These are phyloP conservation scores for Mycena citricolor DNA, from an alignment of 1,284 basidiomycete species.

Conservation along the genomic window DNA sequence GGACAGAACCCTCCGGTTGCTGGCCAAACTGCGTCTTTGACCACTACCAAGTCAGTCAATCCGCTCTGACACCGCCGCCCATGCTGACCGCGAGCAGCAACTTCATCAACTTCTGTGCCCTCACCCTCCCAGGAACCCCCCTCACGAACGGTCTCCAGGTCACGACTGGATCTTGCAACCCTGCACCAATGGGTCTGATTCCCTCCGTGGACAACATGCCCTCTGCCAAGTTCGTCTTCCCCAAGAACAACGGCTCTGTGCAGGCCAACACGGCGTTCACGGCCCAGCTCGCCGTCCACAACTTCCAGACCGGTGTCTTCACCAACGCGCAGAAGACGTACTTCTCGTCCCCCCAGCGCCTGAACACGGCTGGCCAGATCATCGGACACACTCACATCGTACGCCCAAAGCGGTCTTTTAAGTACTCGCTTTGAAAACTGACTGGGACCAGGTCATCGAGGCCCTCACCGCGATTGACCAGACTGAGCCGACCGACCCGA, in stretches of 20 bases:
- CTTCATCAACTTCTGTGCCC: conserved; percentile 53
- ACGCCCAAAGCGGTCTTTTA: too few species aligned
- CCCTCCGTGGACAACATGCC: conserved; percentile 51
- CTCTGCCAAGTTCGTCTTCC: conserved; percentile 49
- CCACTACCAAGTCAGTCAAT: too few species aligned
- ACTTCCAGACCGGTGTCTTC: conserved; percentile 52
- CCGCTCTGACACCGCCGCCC: neutral
- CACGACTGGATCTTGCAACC: conserved; percentile 58
- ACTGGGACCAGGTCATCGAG: too few species aligned
- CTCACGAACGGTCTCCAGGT: conserved; percentile 49
- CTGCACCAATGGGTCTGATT: conserved; percentile 53
- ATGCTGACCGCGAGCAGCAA: conserved; percentile 21
- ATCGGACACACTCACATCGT: conserved; percentile 66
- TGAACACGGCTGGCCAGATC: conserved; percentile 49
- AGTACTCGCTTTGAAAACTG: too few species aligned
- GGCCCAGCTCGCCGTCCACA: conserved; percentile 42
- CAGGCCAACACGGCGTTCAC: conserved; percentile 48
- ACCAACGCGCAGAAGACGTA: conserved; percentile 55
- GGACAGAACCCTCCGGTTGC: conserved; percentile 14
- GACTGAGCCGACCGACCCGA: conserved; percentile 56
- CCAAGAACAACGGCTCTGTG: conserved; percentile 44
- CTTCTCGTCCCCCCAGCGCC: conserved; percentile 56
- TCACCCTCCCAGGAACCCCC: conserved; percentile 32
- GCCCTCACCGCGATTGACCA: conserved; percentile 49
- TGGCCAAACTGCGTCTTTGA: conserved; percentile 58